Evolutionary conservation across 495 filamentous ascomycete species (phyloP), one percentile per base, ranked within the genome.

Genomic region (Stereocaulon alpinum): DNA sequence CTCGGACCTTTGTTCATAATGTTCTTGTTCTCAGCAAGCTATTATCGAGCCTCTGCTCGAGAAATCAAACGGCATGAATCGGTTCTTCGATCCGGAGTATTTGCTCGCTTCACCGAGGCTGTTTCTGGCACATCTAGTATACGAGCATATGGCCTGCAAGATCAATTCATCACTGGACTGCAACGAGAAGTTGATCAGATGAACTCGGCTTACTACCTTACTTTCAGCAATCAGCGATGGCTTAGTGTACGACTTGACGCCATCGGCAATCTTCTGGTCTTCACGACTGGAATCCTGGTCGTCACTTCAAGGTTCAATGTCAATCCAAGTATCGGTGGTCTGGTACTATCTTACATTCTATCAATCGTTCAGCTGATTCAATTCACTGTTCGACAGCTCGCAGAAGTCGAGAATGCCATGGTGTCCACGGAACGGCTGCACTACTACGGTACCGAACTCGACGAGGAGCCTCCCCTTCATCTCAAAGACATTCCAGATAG

Each of bases 401-500:
- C 93, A 40, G 93, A 97, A 69, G 88, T 96, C 22, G 93, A 98
- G 70, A 96, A 96, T 75, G 86, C 88, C 68, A 96, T 98, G 91
- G 96, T 95, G 65, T 83, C 93, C 1, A 92, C 92, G 4, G 92
- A 98, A 68, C 87, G 93, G 32, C 77, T 98, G n/a, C 80, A 89
- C 70, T 88, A 93, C 73, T 98, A 98, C 67, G 91, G 89, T 43
- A 90, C 81, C 6, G 64, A 87, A 56, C 83, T 98, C 3, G 90
- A 95, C 60, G 84, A 94, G 67, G 93, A 98, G 70, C 86, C 89
- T 0, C 88, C 90, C 0, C 75, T 92, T 20, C 84, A 89, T 63
- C 80, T 86, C 1, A 70, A 68, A 15, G 78, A 86, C 4, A 77
- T 95, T 0, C 80, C 81, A 30, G 69, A 77, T 6, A 74, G 78